phyloP scores from a whole-genome alignment of 2,329 filamentous ascomycete species.

The Podosphaera fusca region DNA sequence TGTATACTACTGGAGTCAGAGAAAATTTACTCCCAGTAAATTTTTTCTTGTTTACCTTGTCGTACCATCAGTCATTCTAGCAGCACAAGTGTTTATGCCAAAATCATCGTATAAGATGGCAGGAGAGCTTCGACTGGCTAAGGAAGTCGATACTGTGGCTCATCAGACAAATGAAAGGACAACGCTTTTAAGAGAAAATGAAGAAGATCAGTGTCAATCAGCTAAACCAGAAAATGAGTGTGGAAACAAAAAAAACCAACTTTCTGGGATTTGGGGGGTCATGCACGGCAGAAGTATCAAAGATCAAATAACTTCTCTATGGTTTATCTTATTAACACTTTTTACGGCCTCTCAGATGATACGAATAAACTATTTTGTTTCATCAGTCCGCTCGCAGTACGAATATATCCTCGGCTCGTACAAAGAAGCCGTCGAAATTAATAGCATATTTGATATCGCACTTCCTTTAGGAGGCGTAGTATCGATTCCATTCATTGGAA shows the following conservation, averaged over 20 bases:
- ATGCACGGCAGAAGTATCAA: conserved; percentile 50
- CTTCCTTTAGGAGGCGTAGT: conserved; percentile 63
- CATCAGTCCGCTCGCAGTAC: conserved; percentile 67
- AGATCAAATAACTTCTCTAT: conserved; percentile 55
- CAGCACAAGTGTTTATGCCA: conserved; percentile 51
- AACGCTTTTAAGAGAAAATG: conserved; percentile 18
- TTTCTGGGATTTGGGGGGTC: conserved; percentile 59
- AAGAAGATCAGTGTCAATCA: background rate
- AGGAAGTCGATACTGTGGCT: conserved; percentile 22
- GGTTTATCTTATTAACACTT: conserved; percentile 65
- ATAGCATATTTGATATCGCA: conserved; percentile 69
- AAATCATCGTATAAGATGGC: conserved; percentile 61
- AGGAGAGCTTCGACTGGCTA: conserved; percentile 49
- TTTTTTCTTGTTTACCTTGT: conserved; percentile 54
- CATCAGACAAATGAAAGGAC: conserved; percentile 32
- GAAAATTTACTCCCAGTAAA: conserved; percentile 33
- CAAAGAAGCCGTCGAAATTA: conserved; percentile 41
- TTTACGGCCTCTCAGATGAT: conserved; percentile 58
- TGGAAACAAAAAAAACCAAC: conserved; percentile 46
- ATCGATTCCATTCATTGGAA: conserved; percentile 69
- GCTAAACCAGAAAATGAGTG: background rate
- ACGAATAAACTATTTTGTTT: conserved; percentile 81
- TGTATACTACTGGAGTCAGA: conserved; percentile 35
- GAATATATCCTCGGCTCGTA: conserved; percentile 44
- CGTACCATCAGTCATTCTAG: conserved; percentile 42